phyloP scores from a whole-genome alignment of 495 filamentous ascomycete species.

The Aspergillus heteromorphus region DNA sequence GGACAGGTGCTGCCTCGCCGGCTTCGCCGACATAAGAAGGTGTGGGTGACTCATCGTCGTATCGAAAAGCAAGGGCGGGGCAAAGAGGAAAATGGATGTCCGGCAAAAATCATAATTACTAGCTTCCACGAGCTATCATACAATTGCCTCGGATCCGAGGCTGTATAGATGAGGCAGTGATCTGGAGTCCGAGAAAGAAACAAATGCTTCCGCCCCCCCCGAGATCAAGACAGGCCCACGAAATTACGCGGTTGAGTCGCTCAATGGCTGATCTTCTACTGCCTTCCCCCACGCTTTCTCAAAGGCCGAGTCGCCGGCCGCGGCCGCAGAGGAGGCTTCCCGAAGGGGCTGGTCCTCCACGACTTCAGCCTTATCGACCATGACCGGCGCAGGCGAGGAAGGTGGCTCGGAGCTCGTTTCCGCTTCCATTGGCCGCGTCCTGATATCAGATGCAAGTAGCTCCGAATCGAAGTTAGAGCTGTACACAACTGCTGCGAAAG shows the following conservation, averaged over 20 bases:
- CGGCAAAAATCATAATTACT: not conserved
- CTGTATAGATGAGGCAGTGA: not conserved
- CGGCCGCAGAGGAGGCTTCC: not conserved
- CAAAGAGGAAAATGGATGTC: not conserved
- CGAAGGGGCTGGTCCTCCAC: conserved; percentile 5
- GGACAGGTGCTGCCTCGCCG: too few species aligned
- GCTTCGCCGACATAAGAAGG: too few species aligned
- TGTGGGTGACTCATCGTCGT: too few species aligned
- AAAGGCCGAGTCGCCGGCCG: conserved; percentile 27
- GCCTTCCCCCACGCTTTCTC: conserved; percentile 44
- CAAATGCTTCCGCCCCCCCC: not conserved
- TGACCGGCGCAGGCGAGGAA: conserved; percentile 17
- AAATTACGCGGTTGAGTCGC: conserved; percentile 4
- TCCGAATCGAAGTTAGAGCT: conserved; percentile 83
- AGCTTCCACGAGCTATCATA: not conserved
- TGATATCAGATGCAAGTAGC: conserved; percentile 29
- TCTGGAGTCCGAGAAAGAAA: not conserved
- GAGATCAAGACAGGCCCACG: not conserved
- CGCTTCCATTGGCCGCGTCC: conserved; percentile 5
- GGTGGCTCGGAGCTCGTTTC: conserved; percentile 18
- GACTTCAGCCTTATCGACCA: conserved; percentile 21
- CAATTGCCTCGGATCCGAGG: not conserved
- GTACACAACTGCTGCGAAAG: conserved; percentile 91
- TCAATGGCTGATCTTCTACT: conserved; percentile 19
- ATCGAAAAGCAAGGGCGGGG: too few species aligned